A percentile compares a stretch with the other conserved stretches of the same genome.
Conservation (phyloP, 2,329 filamentous ascomycete species). For the Calycina marina region DNA sequence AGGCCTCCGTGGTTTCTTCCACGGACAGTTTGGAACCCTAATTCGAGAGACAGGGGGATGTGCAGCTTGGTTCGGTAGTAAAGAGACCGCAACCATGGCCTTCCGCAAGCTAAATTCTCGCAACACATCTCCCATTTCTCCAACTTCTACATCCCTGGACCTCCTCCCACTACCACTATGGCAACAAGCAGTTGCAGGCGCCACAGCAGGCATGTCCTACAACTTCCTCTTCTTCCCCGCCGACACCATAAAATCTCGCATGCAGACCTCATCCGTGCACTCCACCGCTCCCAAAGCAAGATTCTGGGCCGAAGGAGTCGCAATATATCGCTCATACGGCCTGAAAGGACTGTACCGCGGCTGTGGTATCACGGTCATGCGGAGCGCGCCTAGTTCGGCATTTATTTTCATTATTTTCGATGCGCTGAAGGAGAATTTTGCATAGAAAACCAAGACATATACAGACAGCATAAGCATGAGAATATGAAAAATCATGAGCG, state of each 20-base stretch:
- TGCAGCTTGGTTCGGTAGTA: slow-evolving; percentile 88
- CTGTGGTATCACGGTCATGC: slow-evolving; percentile 80
- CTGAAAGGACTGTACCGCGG: slow-evolving; percentile 79
- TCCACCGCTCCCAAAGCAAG: slow-evolving; percentile 35
- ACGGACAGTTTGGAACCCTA: slow-evolving; percentile 82
- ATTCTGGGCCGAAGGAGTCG: slow-evolving; percentile 57
- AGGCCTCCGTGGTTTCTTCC: slow-evolving; percentile 81
- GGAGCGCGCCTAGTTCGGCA: slow-evolving; percentile 88
- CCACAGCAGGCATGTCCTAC: slow-evolving; percentile 80
- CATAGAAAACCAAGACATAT: no score
- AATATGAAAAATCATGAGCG: no score
- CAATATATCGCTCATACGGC: slow-evolving; percentile 72
- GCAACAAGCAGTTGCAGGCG: slow-evolving; percentile 80
- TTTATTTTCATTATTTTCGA: slow-evolving; percentile 97
- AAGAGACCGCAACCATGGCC: slow-evolving; percentile 56
- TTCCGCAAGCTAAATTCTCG: slow-evolving; percentile 29
- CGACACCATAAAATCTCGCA: slow-evolving; percentile 92
- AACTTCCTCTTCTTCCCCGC: slow-evolving; percentile 97
- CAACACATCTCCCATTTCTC: slow-evolving; percentile 3
- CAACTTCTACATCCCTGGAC: slow-evolving; percentile 3
- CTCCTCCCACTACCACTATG: slow-evolving; percentile 50
- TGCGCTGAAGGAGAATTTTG: slow-evolving; percentile 58
- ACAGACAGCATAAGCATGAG: no score
- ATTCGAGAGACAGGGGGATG: slow-evolving; percentile 88
- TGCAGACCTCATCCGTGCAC: slow-evolving; percentile 70